Conservation (phyloP, 805 yeast species). For the Candida saitoana region DNA sequence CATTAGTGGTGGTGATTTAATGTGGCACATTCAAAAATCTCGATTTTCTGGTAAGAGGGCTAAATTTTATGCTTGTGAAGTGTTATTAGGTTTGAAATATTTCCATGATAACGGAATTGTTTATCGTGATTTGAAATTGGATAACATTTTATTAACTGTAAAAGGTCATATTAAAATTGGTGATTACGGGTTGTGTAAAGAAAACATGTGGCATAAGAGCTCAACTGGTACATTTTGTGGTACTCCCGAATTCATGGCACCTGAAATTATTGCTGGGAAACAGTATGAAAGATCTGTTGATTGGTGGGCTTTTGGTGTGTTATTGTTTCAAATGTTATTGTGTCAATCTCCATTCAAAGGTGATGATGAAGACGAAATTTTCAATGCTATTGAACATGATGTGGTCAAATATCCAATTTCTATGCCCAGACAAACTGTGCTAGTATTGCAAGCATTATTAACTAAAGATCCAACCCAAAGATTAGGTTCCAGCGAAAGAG, state of each 20-base stretch:
- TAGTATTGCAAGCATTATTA: conserved; percentile 82
- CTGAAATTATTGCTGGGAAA: conserved; percentile 91
- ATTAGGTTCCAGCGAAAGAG: conserved; percentile 81
- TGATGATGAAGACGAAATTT: conserved; percentile 94
- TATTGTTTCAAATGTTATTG: conserved; percentile 90
- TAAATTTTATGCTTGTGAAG: conserved; percentile 96
- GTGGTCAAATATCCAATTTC: conserved; percentile 96
- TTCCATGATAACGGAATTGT: conserved; percentile 95
- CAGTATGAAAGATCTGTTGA: conserved; percentile 92
- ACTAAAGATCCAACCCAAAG: conserved; percentile 85
- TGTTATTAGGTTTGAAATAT: conserved; percentile 81
- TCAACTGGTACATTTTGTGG: conserved; percentile 97
- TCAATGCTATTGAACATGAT: conserved; percentile 92
- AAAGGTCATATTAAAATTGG: conserved; percentile 95
- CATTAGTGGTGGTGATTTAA: conserved; percentile 95
- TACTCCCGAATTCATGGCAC: conserved; percentile 99
- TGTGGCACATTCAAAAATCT: conserved; percentile 98
- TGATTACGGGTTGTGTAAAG: conserved; percentile 97
- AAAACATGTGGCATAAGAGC: conserved; percentile 77
- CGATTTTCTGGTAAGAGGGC: conserved; percentile 88
- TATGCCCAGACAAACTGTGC: conserved; percentile 96
- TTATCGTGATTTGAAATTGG: conserved; percentile 93
- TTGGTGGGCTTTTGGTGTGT: conserved; percentile 99
- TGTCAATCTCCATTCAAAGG: conserved; percentile 98
- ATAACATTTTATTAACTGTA: conserved; percentile 82